Conservation (phyloP, 345 rosid species). For the Hevea brasiliensis region DNA sequence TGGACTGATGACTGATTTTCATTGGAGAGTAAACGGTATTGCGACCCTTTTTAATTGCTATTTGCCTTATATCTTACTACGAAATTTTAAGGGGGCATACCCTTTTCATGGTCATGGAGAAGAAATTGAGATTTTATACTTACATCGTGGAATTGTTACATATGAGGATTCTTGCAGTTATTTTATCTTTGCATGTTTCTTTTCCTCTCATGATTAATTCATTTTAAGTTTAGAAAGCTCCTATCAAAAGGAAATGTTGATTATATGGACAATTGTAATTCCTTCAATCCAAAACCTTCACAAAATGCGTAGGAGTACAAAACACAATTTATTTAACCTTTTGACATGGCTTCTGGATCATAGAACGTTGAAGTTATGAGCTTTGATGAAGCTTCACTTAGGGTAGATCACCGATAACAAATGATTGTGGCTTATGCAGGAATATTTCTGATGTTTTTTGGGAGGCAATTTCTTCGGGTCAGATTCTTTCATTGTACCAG, state of each 20-base stretch:
- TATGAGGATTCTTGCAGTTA: background rate
- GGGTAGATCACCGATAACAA: background rate
- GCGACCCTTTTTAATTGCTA: background rate
- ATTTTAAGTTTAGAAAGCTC: no score
- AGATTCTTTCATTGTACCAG: conserved; percentile 34
- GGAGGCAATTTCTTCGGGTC: conserved; percentile 28
- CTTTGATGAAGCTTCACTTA: background rate
- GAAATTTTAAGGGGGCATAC: background rate
- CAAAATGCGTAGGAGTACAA: no score
- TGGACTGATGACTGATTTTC: background rate
- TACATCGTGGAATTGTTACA: background rate
- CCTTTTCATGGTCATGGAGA: background rate
- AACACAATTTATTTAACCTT: background rate
- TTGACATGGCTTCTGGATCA: background rate
- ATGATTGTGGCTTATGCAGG: conserved; percentile 20
- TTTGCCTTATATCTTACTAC: background rate
- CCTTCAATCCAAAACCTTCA: background rate
- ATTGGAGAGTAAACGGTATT: background rate
- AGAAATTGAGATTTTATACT: background rate
- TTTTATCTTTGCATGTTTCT: no score
- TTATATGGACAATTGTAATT: background rate
- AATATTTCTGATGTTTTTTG: conserved; percentile 32
- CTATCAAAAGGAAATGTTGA: no score
- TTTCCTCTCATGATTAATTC: no score
- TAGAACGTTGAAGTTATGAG: background rate